Evolutionary conservation across 208 protist genomes (phyloP).

Genomic region (Acanthamoeba rhysodes): DNA sequence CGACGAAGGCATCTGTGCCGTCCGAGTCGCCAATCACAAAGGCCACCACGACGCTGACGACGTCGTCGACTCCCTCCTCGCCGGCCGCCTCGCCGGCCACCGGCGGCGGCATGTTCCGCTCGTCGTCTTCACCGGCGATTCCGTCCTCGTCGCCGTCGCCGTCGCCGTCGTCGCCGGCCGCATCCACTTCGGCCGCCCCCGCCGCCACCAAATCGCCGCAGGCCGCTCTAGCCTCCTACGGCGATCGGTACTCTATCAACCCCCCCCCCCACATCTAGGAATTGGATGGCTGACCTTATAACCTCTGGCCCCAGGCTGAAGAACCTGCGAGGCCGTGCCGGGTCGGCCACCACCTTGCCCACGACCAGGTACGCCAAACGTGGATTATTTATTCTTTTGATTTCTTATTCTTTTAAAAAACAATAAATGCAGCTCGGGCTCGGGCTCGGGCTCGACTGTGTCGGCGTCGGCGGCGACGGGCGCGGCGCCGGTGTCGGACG

Average conservation of each 20-base stretch:
- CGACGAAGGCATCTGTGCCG: neutral
- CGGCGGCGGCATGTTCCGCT: neutral
- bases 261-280: too few species aligned
- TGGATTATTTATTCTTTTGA: neutral
- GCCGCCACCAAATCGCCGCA: constrained; percentile 25
- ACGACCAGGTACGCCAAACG: neutral
- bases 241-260: neutral
- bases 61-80: neutral
- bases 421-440: neutral
- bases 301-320: constrained; percentile 28
- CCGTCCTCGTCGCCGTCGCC: neutral
- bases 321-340: neutral
- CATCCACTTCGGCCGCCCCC: neutral
- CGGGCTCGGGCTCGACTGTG: neutral
- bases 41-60: neutral
- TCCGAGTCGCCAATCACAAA: neutral
- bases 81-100: neutral
- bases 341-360: neutral
- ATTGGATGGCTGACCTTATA: too few species aligned
- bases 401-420: neutral
- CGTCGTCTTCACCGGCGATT: neutral
- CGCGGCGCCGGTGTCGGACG: neutral
- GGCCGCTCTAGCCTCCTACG: constrained; percentile 11
- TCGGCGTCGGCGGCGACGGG: neutral
- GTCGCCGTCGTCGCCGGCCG: neutral